A percentile compares a stretch with the other conserved stretches of the same genome.
These are phyloP conservation scores for Chytridium lagenaria DNA, from an alignment of 371 early-diverging fungal genomes.

Conservation along the genomic window DNA sequence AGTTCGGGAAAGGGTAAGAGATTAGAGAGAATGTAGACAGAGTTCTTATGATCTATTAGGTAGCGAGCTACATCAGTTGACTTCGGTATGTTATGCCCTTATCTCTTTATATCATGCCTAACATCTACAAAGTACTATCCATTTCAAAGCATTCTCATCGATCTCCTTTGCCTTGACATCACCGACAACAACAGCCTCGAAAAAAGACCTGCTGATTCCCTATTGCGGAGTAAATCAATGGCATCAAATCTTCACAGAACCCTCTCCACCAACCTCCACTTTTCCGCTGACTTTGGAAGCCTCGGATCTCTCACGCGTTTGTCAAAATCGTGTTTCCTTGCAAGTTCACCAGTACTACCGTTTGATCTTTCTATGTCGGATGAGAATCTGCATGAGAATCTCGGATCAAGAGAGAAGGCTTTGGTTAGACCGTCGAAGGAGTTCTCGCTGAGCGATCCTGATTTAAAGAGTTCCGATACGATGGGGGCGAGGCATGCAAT, in stretches of 20 bases:
- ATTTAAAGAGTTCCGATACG: neutral
- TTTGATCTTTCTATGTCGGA: neutral
- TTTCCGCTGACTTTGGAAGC: neutral
- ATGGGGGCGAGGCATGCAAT: neutral
- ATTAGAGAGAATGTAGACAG: too few relatives aligned
- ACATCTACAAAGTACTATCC: constrained; percentile 1
- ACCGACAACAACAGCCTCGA: neutral
- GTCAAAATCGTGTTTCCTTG: neutral
- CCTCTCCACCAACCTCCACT: neutral
- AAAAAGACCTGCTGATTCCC: neutral
- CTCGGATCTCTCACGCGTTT: neutral
- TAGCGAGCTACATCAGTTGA: neutral
- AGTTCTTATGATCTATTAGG: neutral
- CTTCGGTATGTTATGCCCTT: neutral
- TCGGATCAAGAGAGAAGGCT: neutral
- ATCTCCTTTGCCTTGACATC: neutral
- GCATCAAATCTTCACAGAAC: neutral
- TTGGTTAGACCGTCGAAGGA: neutral
- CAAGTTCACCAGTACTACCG: neutral
- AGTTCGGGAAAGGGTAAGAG: too few relatives aligned
- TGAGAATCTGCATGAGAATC: neutral
- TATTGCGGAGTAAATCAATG: neutral
- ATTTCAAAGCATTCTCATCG: constrained; percentile 6
- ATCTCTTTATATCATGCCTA: too few relatives aligned
- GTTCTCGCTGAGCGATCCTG: neutral